Conservation (phyloP, 78 protist genomes). For the Isochrysis galbana region DNA sequence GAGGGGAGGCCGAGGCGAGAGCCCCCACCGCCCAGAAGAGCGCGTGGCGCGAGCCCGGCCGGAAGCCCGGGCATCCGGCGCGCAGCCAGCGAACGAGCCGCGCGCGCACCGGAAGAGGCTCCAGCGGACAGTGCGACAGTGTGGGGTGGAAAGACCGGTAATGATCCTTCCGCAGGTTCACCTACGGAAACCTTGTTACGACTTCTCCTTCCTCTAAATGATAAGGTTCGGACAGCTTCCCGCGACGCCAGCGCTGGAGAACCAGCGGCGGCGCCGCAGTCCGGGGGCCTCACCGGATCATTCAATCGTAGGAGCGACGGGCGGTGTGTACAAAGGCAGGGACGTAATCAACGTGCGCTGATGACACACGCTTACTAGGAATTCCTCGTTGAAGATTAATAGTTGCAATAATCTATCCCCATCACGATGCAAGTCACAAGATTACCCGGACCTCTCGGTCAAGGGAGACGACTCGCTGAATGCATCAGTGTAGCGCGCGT, state of each 20-base stretch:
- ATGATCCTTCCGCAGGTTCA: slow-evolving; percentile 89
- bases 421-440: slow-evolving; percentile 3
- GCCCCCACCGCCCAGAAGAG: too few species aligned
- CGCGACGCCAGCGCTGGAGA: not conserved
- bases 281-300: slow-evolving; percentile 85
- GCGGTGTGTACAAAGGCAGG: slow-evolving; percentile 94
- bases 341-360: slow-evolving; percentile 84
- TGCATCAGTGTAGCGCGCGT: too few species aligned
- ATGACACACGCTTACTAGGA: too few species aligned
- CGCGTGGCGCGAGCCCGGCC: too few species aligned
- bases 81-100: too few species aligned
- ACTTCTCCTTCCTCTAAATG: slow-evolving; percentile 85
- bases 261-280: slow-evolving; percentile 10
- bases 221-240: slow-evolving; percentile 66
- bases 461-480: not conserved
- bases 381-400: too few species aligned
- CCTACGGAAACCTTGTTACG: slow-evolving; percentile 88
- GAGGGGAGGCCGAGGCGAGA: too few species aligned
- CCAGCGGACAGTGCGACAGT: too few species aligned
- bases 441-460: slow-evolving; percentile 15
- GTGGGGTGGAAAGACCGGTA: too few species aligned
- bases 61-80: too few species aligned
- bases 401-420: slow-evolving; percentile 43
- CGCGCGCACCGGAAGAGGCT: too few species aligned
- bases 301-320: slow-evolving; percentile 91